A percentile compares a stretch with the other conserved stretches of the same genome.
phyloP scores from a whole-genome alignment of 148 eudicot genomes.

The Amaranthus palmeri region DNA sequence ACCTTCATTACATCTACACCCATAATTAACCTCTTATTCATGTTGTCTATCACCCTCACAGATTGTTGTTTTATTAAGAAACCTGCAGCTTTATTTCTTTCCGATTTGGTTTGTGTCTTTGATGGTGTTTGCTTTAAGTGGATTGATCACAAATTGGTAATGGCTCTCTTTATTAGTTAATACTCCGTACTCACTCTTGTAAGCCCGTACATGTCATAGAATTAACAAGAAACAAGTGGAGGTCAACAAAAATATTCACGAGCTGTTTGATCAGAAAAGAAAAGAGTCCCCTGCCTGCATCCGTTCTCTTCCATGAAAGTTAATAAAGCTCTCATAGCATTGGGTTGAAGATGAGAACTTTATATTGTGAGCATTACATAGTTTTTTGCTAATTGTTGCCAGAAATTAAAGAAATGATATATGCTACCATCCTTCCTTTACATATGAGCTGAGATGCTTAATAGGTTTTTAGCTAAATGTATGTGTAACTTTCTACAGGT shows the following conservation, averaged over 20 bases:
- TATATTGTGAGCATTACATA: no score
- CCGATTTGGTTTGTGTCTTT: not conserved
- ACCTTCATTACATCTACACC: no score
- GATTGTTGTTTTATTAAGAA: no score
- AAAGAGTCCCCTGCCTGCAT: not conserved
- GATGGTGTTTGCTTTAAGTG: not conserved
- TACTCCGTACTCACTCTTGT: not conserved
- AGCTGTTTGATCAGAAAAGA: not conserved
- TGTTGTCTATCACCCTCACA: no score
- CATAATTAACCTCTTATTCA: no score
- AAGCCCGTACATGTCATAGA: not conserved
- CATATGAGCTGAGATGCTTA: no score
- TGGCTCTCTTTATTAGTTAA: not conserved
- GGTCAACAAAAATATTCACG: not conserved
- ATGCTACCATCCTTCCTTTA: no score
- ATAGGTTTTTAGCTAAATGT: not conserved
- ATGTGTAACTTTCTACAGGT: not conserved
- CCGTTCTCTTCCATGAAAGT: not conserved
- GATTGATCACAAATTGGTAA: not conserved
- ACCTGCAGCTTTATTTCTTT: not conserved
- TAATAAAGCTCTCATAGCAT: not conserved
- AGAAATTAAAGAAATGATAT: no score
- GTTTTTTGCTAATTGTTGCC: no score
- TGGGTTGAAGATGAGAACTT: no score
- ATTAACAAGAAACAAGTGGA: not conserved